Conservation (phyloP, 768 basidiomycete species). For the Termitomyces sp. region DNA sequence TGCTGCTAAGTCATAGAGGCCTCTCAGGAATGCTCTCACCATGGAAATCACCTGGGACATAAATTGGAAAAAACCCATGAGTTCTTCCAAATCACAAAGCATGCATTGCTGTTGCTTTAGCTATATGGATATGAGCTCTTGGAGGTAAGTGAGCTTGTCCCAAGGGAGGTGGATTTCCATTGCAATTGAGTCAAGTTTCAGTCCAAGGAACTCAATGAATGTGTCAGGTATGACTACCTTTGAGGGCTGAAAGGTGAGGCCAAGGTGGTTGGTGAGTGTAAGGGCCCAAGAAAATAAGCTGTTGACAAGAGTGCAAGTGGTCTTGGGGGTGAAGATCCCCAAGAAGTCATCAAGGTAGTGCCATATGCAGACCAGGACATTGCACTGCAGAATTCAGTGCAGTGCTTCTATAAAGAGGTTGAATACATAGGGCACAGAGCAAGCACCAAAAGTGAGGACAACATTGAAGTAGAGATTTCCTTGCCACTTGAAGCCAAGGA, state of each 20-base stretch:
- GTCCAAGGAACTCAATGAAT: background rate
- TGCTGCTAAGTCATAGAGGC: background rate
- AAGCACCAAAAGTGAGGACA: slow-evolving; percentile 27
- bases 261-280: background rate
- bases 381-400: background rate
- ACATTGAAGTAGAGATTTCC: slow-evolving; percentile 22
- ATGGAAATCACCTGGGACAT: background rate
- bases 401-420: background rate
- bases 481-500: slow-evolving; percentile 27
- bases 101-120: background rate
- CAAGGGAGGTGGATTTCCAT: background rate
- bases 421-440: slow-evolving; percentile 17
- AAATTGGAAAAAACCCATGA: background rate
- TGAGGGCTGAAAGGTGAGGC: background rate
- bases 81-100: fast-evolving
- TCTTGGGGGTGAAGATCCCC: background rate
- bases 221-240: background rate
- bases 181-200: background rate
- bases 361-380: slow-evolving; percentile 24
- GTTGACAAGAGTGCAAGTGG: background rate
- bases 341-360: slow-evolving; percentile 35
- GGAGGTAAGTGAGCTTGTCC: background rate
- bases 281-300: background rate
- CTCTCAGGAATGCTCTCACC: background rate
- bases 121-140: fast-evolving